phyloP scores from a whole-genome alignment of 2,329 filamentous ascomycete species.

The Pseudogymnoascus sp. region DNA sequence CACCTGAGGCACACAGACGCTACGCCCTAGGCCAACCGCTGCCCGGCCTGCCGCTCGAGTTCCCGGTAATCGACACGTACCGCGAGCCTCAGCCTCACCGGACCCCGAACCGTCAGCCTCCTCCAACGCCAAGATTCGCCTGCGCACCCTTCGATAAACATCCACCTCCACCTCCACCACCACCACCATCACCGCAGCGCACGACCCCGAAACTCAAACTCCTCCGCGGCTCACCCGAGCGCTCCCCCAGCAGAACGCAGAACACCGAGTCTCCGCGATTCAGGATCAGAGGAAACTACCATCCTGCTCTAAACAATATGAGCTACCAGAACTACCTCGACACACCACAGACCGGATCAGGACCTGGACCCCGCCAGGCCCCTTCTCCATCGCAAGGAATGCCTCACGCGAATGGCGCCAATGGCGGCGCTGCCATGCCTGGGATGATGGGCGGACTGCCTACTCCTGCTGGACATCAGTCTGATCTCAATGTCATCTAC shows the following conservation, averaged over 20 bases:
- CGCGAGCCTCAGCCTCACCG: not conserved
- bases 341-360: slow-evolving; percentile 16
- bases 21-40: not conserved
- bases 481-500: slow-evolving; percentile 61
- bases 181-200: not conserved
- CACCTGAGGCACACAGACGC: not conserved
- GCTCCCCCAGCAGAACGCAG: not conserved
- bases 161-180: not conserved
- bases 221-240: not conserved
- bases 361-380: slow-evolving; percentile 21
- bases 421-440: slow-evolving; percentile 27
- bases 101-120: not conserved
- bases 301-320: slow-evolving; percentile 6
- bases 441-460: slow-evolving; percentile 38
- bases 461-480: slow-evolving; percentile 59
- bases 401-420: slow-evolving; percentile 26
- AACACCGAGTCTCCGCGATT: not conserved
- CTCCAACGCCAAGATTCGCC: slow-evolving; percentile 2
- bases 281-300: not conserved
- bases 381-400: slow-evolving; percentile 26
- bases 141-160: not conserved
- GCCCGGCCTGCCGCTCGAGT: not conserved
- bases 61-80: not conserved
- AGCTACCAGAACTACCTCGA: slow-evolving; percentile 23
- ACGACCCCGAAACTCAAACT: not conserved